Conservation (phyloP, 352 stramenopile genomes). For the Thalassiosira hispida region DNA sequence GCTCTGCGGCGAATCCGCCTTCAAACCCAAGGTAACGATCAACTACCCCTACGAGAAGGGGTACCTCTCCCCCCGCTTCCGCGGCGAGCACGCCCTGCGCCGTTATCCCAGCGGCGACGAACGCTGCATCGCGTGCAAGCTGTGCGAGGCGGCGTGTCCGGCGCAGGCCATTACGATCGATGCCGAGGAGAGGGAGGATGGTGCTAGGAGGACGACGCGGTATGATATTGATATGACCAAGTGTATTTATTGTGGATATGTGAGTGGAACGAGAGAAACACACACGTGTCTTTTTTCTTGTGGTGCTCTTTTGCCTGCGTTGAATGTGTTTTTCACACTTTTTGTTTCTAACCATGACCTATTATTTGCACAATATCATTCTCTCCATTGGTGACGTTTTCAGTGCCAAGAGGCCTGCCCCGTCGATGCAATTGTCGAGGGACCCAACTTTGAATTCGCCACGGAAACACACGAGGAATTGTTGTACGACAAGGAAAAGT, state of each 20-base stretch:
- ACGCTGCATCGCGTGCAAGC: slow-evolving; percentile 99
- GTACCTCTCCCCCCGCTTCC: slow-evolving; percentile 95
- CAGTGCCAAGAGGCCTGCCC: slow-evolving; percentile 93
- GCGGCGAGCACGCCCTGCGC: slow-evolving; percentile 97
- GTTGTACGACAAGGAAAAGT: slow-evolving; percentile 99
- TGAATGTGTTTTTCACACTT: slow-evolving; percentile 7
- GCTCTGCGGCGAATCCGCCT: slow-evolving; percentile 83
- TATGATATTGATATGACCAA: slow-evolving; percentile 99
- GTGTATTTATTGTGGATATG: slow-evolving; percentile 98
- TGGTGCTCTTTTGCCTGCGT: slow-evolving; percentile 4
- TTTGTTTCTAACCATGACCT: neutral
- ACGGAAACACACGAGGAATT: slow-evolving; percentile 99
- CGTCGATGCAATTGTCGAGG: slow-evolving; percentile 99
- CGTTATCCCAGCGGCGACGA: slow-evolving; percentile 99
- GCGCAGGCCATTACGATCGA: slow-evolving; percentile 99
- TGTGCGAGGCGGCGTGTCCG: slow-evolving; percentile 99
- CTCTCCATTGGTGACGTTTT: neutral
- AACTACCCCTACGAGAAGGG: slow-evolving; percentile 99
- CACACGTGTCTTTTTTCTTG: slow-evolving; percentile 9
- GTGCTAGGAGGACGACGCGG: slow-evolving; percentile 96
- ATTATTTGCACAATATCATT: neutral
- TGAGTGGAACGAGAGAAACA: slow-evolving; percentile 46
- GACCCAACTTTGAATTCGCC: slow-evolving; percentile 99
- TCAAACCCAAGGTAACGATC: slow-evolving; percentile 95
- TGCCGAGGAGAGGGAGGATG: slow-evolving; percentile 95